Evolutionary conservation across 345 rosid species (phyloP), one percentile per base, ranked within the genome.

Genomic region (Erucastrum elatum): DNA sequence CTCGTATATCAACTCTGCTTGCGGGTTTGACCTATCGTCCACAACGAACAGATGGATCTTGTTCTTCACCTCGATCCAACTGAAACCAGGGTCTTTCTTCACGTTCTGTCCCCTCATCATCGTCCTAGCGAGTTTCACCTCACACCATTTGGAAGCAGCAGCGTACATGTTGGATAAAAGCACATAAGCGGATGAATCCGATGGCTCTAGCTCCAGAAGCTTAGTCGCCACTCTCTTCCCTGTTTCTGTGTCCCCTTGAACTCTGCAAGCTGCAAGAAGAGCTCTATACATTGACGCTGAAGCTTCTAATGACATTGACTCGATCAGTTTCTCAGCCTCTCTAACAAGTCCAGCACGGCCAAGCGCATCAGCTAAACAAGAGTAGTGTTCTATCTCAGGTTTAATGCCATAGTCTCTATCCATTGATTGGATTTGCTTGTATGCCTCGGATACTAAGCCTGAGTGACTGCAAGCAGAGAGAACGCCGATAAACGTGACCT

Each of bases 61-160:
- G 80, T 84, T 85, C 80, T 86, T 75, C 59, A 82, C 84, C 81
- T 86, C 90, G 26, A 89, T 85, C 91, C 87, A 86, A 66, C 93
- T 88, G 71, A 84, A 87, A 5, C 93, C 91, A 0, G 93, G 91
- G 78, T 85, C 90, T 75, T 89, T 89, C 55, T 77, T 86, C 70
- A 89, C 84, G n/a, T 77, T 81, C 74, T 85, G 76, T 64, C 74
- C 85, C 64, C 72, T 82, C 90, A 89, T 87, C 70, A 61, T 74
- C 31, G 33, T 75, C 68, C 91, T 77, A 21, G 87, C 86, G 33
- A 39, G 65, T 46, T 82, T 85, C 79, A 77, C 79, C 44, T 75
- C 86, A 35, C 79, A 79, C 91, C 91, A 89, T 69, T 72, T 77
- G 75, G 84, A 81, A 70, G 87, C 83, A 72, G 87, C 77, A 16